Evolutionary conservation across 2,329 filamentous ascomycete genomes (phyloP).

Genomic region (Talaromyces sp.): DNA sequence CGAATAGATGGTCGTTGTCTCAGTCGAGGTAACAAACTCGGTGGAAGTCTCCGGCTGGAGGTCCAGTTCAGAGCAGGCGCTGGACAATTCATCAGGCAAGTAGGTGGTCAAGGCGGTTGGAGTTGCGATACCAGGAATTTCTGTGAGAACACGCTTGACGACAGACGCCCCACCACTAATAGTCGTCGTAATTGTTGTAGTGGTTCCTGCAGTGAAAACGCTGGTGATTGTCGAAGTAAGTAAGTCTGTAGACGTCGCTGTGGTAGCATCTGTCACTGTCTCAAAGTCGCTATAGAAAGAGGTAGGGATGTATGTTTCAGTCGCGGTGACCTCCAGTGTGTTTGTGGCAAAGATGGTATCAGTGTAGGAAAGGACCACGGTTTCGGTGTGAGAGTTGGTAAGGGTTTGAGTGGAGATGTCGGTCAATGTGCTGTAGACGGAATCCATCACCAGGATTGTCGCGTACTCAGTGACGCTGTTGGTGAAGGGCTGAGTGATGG

Average conservation of each 20-base stretch:
- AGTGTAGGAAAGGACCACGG: background rate
- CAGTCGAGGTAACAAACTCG: background rate
- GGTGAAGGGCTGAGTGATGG: background rate
- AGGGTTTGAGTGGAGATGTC: background rate
- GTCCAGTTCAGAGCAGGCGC: background rate
- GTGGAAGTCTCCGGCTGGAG: background rate
- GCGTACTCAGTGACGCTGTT: constrained; percentile 1
- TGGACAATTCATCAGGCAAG: background rate
- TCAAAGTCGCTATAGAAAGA: background rate
- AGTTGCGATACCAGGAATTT: background rate
- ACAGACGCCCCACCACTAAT: background rate
- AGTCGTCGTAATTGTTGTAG: background rate
- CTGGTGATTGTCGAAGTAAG: background rate
- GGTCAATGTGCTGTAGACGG: background rate
- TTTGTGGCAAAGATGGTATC: background rate
- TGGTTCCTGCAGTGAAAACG: background rate
- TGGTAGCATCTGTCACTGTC: background rate
- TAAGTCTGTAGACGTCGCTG: background rate
- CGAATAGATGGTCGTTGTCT: background rate
- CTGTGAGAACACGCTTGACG: background rate
- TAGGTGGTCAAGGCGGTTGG: background rate
- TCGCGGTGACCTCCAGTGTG: background rate
- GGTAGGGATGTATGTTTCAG: background rate
- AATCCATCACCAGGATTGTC: background rate
- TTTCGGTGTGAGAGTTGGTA: background rate